Percentiles rank a stretch among this genome's conserved stretches.
These are phyloP conservation scores for Ogataea trehaloabstinens DNA, from an alignment of 805 yeast genomes.

Conservation along the genomic window DNA sequence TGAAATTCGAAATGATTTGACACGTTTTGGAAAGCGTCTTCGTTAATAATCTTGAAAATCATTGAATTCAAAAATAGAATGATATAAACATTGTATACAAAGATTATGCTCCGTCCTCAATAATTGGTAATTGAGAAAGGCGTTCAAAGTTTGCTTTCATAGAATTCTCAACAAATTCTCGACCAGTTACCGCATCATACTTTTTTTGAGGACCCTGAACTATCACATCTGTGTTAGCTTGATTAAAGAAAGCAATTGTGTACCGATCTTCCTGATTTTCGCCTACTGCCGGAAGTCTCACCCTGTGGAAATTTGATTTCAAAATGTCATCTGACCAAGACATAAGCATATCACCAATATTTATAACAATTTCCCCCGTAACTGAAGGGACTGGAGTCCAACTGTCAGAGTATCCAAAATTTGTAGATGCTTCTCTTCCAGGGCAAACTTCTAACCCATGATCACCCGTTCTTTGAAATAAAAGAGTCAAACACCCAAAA, in stretches of 20 bases:
- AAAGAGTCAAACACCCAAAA: conserved; percentile 34
- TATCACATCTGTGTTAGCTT: conserved; percentile 33
- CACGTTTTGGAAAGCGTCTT: no score
- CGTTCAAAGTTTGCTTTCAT: conserved; percentile 32
- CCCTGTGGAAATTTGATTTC: conserved; percentile 37
- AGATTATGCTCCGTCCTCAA: no score
- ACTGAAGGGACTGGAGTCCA: conserved; percentile 35
- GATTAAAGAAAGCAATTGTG: conserved; percentile 36
- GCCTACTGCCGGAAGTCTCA: conserved; percentile 28
- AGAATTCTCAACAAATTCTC: conserved; percentile 33
- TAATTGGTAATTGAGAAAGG: no score
- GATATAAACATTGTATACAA: no score
- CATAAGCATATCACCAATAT: conserved; percentile 40
- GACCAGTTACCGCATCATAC: conserved; percentile 34
- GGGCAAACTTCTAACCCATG: conserved; percentile 38
- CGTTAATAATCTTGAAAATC: no score
- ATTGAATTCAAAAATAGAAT: no score
- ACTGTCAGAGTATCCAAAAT: conserved; percentile 33
- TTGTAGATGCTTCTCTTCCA: conserved; percentile 35
- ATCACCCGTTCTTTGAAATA: conserved; percentile 36
- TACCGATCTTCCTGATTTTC: conserved; percentile 31
- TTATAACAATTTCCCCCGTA: conserved; percentile 35
- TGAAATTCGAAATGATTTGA: no score
- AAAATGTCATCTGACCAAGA: conserved; percentile 36
- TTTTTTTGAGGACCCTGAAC: conserved; percentile 30